Evolutionary conservation across 1,284 basidiomycete species (phyloP).

Genomic region (Ustilago hordei): DNA sequence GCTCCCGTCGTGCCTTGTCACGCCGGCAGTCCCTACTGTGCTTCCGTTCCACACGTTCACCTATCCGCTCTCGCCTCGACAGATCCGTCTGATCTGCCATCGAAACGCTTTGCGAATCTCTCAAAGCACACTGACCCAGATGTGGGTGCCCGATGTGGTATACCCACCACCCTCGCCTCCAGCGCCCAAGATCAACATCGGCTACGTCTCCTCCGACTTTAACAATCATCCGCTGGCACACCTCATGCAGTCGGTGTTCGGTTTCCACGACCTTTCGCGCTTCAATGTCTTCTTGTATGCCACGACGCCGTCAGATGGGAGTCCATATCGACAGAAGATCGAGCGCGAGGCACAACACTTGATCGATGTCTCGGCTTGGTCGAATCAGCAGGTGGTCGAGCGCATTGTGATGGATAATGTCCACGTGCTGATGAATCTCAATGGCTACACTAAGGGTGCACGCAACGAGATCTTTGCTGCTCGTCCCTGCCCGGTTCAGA

Average conservation of each 20-base stretch:
- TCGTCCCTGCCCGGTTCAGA: constrained; percentile 75
- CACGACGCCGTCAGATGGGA: constrained; percentile 74
- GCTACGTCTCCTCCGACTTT: constrained; percentile 76
- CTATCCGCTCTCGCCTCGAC: constrained; percentile 73
- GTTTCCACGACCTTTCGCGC: constrained; percentile 72
- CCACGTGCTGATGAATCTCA: constrained; percentile 75
- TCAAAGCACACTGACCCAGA: constrained; percentile 72
- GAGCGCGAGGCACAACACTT: constrained; percentile 73
- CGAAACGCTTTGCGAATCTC: constrained; percentile 75
- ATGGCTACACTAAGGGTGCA: constrained; percentile 78
- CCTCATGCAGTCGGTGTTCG: constrained; percentile 76
- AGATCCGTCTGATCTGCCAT: constrained; percentile 75
- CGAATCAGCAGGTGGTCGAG: constrained; percentile 72
- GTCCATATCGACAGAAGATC: constrained; percentile 74
- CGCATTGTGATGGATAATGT: constrained; percentile 74
- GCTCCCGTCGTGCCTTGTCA: constrained; percentile 71
- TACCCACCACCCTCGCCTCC: constrained; percentile 75
- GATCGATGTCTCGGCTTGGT: constrained; percentile 73
- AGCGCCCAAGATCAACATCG: constrained; percentile 73
- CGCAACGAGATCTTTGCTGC: constrained; percentile 77
- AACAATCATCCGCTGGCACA: constrained; percentile 77
- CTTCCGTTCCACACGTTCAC: constrained; percentile 77
- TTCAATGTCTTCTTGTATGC: constrained; percentile 76
- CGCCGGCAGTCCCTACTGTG: constrained; percentile 73
- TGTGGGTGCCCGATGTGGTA: constrained; percentile 73